These are phyloP conservation scores for Hyphodiscus sp. DNA, from an alignment of 2,329 filamentous ascomycete genomes.

Conservation along the genomic window DNA sequence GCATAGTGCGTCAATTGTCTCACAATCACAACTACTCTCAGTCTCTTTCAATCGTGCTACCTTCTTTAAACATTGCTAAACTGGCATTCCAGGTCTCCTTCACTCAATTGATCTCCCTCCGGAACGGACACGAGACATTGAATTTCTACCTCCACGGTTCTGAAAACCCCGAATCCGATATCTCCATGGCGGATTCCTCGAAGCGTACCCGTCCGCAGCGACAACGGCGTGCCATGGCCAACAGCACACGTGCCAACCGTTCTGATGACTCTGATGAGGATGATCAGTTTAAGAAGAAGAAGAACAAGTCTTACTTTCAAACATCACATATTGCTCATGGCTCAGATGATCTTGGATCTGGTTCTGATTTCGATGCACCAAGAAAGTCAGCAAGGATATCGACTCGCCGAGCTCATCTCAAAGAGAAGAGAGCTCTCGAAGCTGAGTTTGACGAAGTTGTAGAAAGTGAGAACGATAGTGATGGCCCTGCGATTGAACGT, in stretches of 20 bases:
- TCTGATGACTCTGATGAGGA: slow-evolving; percentile 15
- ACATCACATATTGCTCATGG: slow-evolving; percentile 8
- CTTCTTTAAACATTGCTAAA: background rate
- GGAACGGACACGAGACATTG: slow-evolving; percentile 41
- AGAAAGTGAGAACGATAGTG: slow-evolving; percentile 17
- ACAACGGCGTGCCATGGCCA: slow-evolving; percentile 14
- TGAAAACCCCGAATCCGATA: slow-evolving; percentile 7
- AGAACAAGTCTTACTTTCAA: too few species aligned
- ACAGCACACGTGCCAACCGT: slow-evolving; percentile 12
- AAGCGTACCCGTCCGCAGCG: slow-evolving; percentile 21
- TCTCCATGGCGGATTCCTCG: slow-evolving; percentile 8
- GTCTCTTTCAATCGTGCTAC: background rate
- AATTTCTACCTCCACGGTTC: slow-evolving; percentile 32
- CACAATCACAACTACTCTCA: background rate
- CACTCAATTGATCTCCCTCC: slow-evolving; percentile 36
- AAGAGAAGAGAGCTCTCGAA: background rate
- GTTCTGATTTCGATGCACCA: background rate
- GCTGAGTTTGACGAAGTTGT: slow-evolving; percentile 23
- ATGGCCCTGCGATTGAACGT: slow-evolving; percentile 48
- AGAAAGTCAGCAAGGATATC: too few species aligned
- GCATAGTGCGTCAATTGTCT: background rate
- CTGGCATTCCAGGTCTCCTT: slow-evolving; percentile 35
- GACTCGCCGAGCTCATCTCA: too few species aligned
- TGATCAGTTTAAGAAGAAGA: slow-evolving; percentile 16
- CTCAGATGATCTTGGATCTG: slow-evolving; percentile 10